Base-by-base conservation (phyloP, 139 green algal species). In the Chlamydomonas incerta region DNA sequence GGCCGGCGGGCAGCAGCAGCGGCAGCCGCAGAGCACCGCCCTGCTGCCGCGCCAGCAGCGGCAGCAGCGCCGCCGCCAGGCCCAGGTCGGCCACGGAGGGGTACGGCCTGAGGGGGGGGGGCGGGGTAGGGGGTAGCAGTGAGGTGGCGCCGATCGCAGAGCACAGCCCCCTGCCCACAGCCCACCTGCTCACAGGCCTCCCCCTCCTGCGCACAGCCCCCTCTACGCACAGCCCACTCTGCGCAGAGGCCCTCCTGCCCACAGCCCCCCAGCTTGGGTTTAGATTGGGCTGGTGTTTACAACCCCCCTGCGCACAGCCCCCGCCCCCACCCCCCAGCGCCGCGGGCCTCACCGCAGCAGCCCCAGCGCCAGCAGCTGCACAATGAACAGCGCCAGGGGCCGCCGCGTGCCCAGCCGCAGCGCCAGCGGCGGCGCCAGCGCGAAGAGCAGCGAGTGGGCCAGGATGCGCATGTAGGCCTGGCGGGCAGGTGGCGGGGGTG, bases 41-140 rank as follows among this genome's bases (percentile, higher is more conserved):
- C 80, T 84, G 77, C 55, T 88, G 87, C 57, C 70, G 37, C 35
- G 65, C 37, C 29, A 94, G 87, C 60, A 92, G 71, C 0, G 88
- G 90, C 80, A 96, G 88, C 37, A 96, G 75, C 14, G 89, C 82
- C 69, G 92, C 63, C 77, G 90, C 93, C 21, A 94, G 87, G 21
- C 89, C 92, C 23, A 92, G 67, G 70, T 97, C 93, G 8, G 74
- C 89, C 4, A 94, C 82, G 46, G 86, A 91, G 46, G 93, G 91
- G 86, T 96, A 96, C 21, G 94, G 92, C 67, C 93, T 94, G 67
- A 95, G 89, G 74, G 93, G 81, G 35, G 81, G 86, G 47, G 62
- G 86, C 35, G 91, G 82, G 62, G 41, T 8, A 50, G 41, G 41
- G 41, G 41, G 41, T 50, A 50, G 41, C 6, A 50, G 6, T n/a